Evolutionary conservation across 1,284 basidiomycete genomes (phyloP).

Genomic region (Puccinia sorghi): DNA sequence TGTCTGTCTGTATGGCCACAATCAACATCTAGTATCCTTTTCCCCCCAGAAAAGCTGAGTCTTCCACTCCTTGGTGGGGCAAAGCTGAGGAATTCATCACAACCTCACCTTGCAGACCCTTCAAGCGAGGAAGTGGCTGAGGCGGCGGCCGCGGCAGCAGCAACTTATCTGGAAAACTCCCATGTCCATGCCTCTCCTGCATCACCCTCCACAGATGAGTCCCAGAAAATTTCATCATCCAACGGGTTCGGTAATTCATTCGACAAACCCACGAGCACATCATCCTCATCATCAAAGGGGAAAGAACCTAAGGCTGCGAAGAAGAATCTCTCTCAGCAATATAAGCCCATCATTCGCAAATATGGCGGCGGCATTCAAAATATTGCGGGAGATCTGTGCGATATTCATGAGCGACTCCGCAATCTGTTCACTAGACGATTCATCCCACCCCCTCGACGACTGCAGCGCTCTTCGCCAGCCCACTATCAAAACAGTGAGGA

Average conservation of each 20-base stretch:
- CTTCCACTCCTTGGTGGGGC: too few relatives aligned
- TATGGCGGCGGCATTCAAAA: constrained; percentile 43
- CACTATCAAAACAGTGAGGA: background rate
- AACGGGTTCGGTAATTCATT: background rate
- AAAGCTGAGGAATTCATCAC: background rate
- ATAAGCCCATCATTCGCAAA: constrained; percentile 39
- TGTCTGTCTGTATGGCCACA: constrained; percentile 13
- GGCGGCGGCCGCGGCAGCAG: constrained; percentile 23
- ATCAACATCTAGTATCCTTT: constrained; percentile 3
- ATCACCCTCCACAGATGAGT: constrained; percentile 6
- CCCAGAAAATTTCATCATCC: background rate
- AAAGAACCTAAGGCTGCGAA: constrained; percentile 11
- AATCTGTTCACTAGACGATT: constrained; percentile 41
- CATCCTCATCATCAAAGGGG: constrained; percentile 17
- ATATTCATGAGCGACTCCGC: constrained; percentile 27
- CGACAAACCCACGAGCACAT: background rate
- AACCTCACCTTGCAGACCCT: background rate
- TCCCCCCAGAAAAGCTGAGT: constrained; percentile 5
- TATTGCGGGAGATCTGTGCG: constrained; percentile 36
- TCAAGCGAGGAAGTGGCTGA: constrained; percentile 20
- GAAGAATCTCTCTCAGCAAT: constrained; percentile 24
- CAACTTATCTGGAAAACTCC: background rate
- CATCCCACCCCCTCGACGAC: constrained; percentile 26
- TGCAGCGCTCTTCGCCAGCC: background rate
- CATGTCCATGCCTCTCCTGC: background rate